A percentile compares a stretch with the other conserved stretches of the same genome.
phyloP scores from a whole-genome alignment of 2,329 filamentous ascomycete species.

The Trichoderma atroviride region DNA sequence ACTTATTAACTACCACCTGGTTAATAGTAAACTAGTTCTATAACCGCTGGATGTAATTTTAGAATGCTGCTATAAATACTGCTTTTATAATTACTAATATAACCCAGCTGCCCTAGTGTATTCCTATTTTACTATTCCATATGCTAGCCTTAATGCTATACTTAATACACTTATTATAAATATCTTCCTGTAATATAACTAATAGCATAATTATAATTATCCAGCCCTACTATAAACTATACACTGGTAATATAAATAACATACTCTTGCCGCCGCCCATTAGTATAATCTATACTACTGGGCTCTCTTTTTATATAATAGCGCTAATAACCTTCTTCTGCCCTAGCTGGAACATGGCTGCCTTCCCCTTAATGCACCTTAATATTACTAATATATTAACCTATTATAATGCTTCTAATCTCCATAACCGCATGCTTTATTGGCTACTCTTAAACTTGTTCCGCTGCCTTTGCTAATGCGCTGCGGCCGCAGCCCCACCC shows the following conservation, averaged over 20 bases:
- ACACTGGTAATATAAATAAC: neutral
- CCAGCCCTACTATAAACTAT: neutral
- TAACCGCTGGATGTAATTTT: neutral
- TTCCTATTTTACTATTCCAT: neutral
- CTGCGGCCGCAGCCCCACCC: too few species aligned
- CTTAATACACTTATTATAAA: conserved; percentile 21
- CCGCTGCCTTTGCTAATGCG: neutral
- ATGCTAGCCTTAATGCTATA: conserved; percentile 14
- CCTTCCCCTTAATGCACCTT: neutral
- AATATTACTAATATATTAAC: neutral
- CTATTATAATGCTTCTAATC: neutral
- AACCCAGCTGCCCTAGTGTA: neutral
- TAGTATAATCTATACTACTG: neutral
- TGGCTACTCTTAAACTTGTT: neutral
- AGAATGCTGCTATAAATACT: neutral
- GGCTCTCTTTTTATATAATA: neutral
- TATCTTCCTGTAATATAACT: conserved; percentile 18
- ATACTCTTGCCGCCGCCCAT: neutral
- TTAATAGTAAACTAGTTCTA: neutral
- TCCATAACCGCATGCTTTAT: neutral
- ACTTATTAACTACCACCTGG: neutral
- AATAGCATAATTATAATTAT: conserved; percentile 22
- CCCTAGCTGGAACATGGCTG: neutral
- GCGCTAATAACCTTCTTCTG: neutral
- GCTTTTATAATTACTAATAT: neutral